Conservation (phyloP, 148 eudicot genomes). For the Fallopia convolvulus region DNA sequence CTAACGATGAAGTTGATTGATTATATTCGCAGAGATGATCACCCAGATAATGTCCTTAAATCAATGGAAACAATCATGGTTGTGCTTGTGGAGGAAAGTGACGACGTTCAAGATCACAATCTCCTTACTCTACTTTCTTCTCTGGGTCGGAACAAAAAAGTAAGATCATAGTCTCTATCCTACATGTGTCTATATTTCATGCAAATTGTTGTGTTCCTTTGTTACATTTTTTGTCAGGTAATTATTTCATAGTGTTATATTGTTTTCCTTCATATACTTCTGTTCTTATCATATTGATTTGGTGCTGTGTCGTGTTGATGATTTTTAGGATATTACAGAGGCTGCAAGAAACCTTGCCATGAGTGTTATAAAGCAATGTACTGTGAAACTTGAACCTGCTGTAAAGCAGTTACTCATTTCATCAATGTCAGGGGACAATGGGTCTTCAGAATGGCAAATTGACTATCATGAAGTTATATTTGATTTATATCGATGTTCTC, state of each 20-base stretch:
- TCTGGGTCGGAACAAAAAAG: constrained; percentile 62
- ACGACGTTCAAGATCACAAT: constrained; percentile 68
- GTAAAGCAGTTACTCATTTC: constrained; percentile 79
- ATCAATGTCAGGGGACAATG: constrained; percentile 69
- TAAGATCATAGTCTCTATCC: constrained; percentile 24
- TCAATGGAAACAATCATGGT: constrained; percentile 82
- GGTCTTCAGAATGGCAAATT: constrained; percentile 39
- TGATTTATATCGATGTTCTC: constrained; percentile 82
- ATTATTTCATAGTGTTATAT: background rate
- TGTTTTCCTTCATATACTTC: background rate
- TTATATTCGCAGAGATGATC: constrained; percentile 73
- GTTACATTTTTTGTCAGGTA: background rate
- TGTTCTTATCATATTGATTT: background rate
- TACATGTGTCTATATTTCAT: background rate
- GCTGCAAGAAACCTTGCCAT: constrained; percentile 84
- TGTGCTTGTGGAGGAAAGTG: constrained; percentile 90
- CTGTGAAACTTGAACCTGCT: constrained; percentile 76
- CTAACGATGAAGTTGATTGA: background rate
- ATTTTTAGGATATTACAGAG: constrained; percentile 43
- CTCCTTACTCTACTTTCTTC: constrained; percentile 62
- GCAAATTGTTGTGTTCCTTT: background rate
- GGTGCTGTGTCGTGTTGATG: constrained; percentile 11
- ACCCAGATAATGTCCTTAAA: constrained; percentile 54
- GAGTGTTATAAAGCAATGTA: constrained; percentile 66
- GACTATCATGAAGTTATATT: constrained; percentile 74